Evolutionary conservation across 257 asterid genomes (phyloP), one percentile per base, ranked within the genome.

Genomic region (Gentiana macrophylla): DNA sequence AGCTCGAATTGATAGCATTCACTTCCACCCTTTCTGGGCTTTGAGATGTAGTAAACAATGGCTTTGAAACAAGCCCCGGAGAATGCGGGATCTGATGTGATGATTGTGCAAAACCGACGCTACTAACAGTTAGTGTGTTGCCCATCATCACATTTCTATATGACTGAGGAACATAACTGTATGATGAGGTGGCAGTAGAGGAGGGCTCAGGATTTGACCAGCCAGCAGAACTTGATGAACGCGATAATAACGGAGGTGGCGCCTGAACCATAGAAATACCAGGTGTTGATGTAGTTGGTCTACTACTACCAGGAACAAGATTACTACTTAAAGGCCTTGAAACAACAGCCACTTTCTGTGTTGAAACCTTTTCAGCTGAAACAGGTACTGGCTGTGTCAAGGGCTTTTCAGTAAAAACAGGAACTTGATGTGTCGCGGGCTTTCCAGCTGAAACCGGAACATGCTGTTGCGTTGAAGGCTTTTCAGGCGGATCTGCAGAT

Each of bases 241-340:
- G 95, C 12, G 95, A 74, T 49, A 83, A 70, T 33, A 63, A 33
- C 0, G 94, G 92, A 15, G 80, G 52, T 15, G 80, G 50, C 1
- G 90, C 65, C 43, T 77, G 90, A 69, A 75, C 79, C 80, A 68
- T 46, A 43, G 89, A 70, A 56, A 71, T 80, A 66, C 71, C 68
- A 10, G 84, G 71, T 49, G 80, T 67, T 58, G 80, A 62, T 49
- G 80, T 67, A 61, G 80, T 62, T 37, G 89, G 80, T 69, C 79
- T 69, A 45, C 81, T 73, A 45, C 81, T 73, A 12, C 74, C 81
- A 13, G 84, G 84, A n/a, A 73, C 58, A 53, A 79, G 48, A 68
- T 97, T 95, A 65, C 90, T 87, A 66, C 95, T 91, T 68, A 77
- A 70, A 12, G 98, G 95, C 74, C 96, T 84, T 12, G 95, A 82